Evolutionary conservation across 106 monocot species (phyloP).

Genomic region (Gastrodia elata): DNA sequence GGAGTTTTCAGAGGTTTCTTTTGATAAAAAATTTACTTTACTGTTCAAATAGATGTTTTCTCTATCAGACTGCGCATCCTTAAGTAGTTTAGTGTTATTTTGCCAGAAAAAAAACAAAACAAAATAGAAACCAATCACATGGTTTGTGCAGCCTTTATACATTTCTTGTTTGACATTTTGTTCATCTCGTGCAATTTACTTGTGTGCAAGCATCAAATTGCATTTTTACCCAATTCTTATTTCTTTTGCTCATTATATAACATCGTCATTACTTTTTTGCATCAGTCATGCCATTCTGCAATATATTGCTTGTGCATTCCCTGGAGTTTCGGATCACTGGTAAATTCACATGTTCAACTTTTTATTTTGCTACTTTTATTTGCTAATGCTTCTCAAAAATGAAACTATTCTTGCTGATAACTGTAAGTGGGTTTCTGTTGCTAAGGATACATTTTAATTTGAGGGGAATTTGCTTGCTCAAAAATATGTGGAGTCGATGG

Average conservation of each 20-base stretch:
- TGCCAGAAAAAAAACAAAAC: too few relatives aligned
- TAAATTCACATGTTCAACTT: constrained; percentile 10
- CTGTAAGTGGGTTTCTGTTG: background rate
- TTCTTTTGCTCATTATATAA: background rate
- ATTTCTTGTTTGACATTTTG: too few relatives aligned
- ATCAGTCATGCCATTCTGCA: constrained; percentile 80
- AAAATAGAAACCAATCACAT: too few relatives aligned
- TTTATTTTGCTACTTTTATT: background rate
- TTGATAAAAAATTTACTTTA: too few relatives aligned
- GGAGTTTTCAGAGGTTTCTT: too few relatives aligned
- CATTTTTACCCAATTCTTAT: background rate
- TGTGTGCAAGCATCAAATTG: background rate
- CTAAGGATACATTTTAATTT: background rate
- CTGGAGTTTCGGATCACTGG: constrained; percentile 78
- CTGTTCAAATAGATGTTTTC: too few relatives aligned
- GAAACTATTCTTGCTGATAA: background rate
- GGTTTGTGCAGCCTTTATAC: too few relatives aligned
- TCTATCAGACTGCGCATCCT: too few relatives aligned
- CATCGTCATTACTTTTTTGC: background rate
- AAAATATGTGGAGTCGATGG: background rate
- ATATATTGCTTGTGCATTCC: constrained; percentile 59
- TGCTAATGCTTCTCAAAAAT: background rate
- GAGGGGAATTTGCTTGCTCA: background rate
- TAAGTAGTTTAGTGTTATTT: too few relatives aligned
- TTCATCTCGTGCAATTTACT: background rate